Evolutionary conservation across 2,329 filamentous ascomycete genomes (phyloP).

Genomic region (Talaromyces piceae): DNA sequence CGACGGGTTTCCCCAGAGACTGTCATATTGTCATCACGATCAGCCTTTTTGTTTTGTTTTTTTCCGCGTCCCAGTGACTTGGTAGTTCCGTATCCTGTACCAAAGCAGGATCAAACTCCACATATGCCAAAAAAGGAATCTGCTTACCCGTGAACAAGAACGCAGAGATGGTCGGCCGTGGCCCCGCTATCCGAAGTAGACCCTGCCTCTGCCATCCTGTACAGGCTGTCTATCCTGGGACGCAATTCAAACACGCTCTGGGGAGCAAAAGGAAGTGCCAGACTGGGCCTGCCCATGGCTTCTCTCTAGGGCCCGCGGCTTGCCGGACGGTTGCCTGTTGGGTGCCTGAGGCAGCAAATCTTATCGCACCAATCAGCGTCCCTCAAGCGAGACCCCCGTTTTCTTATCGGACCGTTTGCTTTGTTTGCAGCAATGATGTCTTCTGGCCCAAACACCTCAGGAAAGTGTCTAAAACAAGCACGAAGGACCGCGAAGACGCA

Average conservation of each 20-base stretch:
- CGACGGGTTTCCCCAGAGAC: slow-evolving; percentile 54
- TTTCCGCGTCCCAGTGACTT: too few relatives aligned
- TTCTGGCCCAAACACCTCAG: neutral
- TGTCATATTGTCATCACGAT: slow-evolving; percentile 18
- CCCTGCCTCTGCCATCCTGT: slow-evolving; percentile 12
- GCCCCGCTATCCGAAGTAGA: slow-evolving; percentile 6
- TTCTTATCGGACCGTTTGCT: neutral
- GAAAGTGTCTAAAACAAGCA: too few relatives aligned
- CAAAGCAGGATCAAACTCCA: neutral
- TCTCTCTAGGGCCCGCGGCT: neutral
- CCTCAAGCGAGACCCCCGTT: neutral
- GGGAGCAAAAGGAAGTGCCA: slow-evolving; percentile 2
- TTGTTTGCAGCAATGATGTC: neutral
- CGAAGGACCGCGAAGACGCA: neutral
- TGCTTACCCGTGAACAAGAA: slow-evolving; percentile 55
- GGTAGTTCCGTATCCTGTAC: too few relatives aligned
- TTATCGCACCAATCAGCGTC: slow-evolving; percentile 7
- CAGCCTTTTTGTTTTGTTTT: neutral
- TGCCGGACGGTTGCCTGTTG: neutral
- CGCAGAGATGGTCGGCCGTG: slow-evolving; percentile 48
- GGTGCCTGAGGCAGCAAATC: neutral
- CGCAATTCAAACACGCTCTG: slow-evolving; percentile 5
- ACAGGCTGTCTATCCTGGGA: neutral
- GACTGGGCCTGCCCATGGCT: neutral
- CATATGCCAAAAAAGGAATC: too few relatives aligned